These are phyloP conservation scores for Trypanosoma lewisi DNA, from an alignment of 208 protist species.

Conservation along the genomic window DNA sequence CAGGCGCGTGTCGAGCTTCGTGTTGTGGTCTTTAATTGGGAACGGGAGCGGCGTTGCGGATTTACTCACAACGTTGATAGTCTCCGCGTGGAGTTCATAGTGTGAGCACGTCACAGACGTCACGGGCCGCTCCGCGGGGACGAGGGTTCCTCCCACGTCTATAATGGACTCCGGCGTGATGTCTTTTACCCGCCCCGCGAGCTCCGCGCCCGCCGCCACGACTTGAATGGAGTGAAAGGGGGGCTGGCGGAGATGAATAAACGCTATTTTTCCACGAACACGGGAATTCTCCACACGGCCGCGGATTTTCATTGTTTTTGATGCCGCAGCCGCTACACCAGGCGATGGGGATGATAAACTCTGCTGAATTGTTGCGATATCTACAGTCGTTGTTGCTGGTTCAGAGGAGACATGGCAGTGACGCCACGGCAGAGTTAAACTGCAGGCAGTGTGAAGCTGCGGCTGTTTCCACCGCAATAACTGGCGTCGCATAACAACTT, in stretches of 20 bases:
- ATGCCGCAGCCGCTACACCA: neutral
- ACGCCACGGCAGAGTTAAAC: neutral
- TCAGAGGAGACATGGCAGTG: neutral
- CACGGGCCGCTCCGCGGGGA: conserved; percentile 34
- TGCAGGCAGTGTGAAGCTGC: neutral
- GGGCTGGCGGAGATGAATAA: conserved; percentile 78
- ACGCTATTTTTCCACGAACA: conserved; percentile 53
- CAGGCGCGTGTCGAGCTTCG: conserved; percentile 92
- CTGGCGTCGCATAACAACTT: neutral
- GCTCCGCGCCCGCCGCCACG: conserved; percentile 39
- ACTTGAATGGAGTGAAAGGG: conserved; percentile 65
- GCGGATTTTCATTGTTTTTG: conserved; percentile 32
- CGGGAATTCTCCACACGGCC: conserved; percentile 57
- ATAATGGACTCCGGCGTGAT: conserved; percentile 75
- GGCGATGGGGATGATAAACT: conserved; percentile 3
- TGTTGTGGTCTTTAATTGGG: conserved; percentile 76
- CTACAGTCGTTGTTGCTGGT: neutral
- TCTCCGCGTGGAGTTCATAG: conserved; percentile 61
- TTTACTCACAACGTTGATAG: conserved; percentile 43
- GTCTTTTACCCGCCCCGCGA: conserved; percentile 30
- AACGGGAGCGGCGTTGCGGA: conserved; percentile 74
- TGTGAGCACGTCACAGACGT: conserved; percentile 40
- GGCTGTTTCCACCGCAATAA: neutral
- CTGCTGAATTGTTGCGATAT: conserved; percentile 10
- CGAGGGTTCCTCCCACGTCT: conserved; percentile 50